Conservation (phyloP, 208 protist species). For the Acanthamoeba triangularis region DNA sequence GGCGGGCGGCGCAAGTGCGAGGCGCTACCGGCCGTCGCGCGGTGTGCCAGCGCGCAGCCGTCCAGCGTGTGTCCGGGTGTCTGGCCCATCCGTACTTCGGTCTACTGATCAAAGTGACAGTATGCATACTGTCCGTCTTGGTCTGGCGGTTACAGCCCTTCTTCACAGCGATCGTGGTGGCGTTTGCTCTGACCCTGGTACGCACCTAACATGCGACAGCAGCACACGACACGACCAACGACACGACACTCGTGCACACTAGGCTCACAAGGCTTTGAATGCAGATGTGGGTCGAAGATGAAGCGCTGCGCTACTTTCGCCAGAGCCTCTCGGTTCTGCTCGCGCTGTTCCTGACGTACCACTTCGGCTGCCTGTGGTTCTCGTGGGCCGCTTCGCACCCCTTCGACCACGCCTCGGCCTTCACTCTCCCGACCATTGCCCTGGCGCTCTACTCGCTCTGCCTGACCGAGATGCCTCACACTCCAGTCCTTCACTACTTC, state of each 20-base stretch:
- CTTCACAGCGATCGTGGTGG: neutral
- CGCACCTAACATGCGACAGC: neutral
- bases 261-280: neutral
- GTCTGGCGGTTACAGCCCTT: neutral
- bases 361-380: constrained; percentile 41
- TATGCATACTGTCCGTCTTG: neutral
- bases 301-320: neutral
- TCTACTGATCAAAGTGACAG: neutral
- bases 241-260: neutral
- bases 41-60: neutral
- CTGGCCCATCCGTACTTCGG: neutral
- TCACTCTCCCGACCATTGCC: neutral
- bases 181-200: neutral
- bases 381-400: constrained; percentile 2
- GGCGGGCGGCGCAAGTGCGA: neutral
- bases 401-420: neutral
- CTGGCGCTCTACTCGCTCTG: neutral
- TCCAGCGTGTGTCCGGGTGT: neutral
- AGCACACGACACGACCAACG: neutral
- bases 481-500: neutral
- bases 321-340: constrained; percentile 12
- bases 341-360: neutral
- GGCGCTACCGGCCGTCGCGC: neutral
- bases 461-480: neutral
- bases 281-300: neutral